Evolutionary conservation across 2,329 filamentous ascomycete species (phyloP).

Genomic region (Verticillium nonalfalfae): DNA sequence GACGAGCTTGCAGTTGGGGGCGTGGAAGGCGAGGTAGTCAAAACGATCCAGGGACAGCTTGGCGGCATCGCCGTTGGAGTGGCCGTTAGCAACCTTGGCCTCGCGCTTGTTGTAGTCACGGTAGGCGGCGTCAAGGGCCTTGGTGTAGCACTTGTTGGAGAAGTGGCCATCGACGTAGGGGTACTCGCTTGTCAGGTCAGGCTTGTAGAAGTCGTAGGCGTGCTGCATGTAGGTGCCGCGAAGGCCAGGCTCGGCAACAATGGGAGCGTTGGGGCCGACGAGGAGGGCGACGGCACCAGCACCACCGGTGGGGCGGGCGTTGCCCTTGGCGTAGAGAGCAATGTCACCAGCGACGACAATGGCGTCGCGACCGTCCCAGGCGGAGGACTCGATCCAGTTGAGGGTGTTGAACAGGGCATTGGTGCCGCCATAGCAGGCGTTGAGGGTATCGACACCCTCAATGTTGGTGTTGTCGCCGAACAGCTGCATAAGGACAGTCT

Average conservation of each 20-base stretch:
- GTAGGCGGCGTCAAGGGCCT: slow-evolving; percentile 77
- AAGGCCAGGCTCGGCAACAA: slow-evolving; percentile 72
- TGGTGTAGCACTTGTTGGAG: slow-evolving; percentile 75
- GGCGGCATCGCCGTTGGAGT: slow-evolving; percentile 39
- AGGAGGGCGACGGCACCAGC: slow-evolving; percentile 74
- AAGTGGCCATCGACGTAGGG: slow-evolving; percentile 80
- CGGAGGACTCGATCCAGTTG: slow-evolving; percentile 83
- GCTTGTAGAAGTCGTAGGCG: slow-evolving; percentile 88
- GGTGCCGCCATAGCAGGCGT: slow-evolving; percentile 82
- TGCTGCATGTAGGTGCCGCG: slow-evolving; percentile 77
- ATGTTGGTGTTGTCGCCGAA: slow-evolving; percentile 80
- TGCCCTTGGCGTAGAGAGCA: slow-evolving; percentile 78
- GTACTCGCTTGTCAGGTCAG: slow-evolving; percentile 81
- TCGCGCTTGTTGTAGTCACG: slow-evolving; percentile 74
- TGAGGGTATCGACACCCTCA: slow-evolving; percentile 77
- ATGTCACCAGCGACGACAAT: slow-evolving; percentile 79
- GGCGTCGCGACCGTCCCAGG: slow-evolving; percentile 77
- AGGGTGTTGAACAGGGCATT: slow-evolving; percentile 78
- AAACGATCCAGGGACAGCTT: slow-evolving; percentile 72
- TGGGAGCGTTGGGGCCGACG: slow-evolving; percentile 69
- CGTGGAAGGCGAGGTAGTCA: slow-evolving; percentile 78
- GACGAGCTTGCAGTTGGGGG: slow-evolving; percentile 82
- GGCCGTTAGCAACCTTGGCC: slow-evolving; percentile 51
- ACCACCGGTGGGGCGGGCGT: slow-evolving; percentile 74
- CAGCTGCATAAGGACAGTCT: slow-evolving; percentile 82